Evolutionary conservation across 257 asterid species (phyloP).

Genomic region (Gynochthodes officinalis): DNA sequence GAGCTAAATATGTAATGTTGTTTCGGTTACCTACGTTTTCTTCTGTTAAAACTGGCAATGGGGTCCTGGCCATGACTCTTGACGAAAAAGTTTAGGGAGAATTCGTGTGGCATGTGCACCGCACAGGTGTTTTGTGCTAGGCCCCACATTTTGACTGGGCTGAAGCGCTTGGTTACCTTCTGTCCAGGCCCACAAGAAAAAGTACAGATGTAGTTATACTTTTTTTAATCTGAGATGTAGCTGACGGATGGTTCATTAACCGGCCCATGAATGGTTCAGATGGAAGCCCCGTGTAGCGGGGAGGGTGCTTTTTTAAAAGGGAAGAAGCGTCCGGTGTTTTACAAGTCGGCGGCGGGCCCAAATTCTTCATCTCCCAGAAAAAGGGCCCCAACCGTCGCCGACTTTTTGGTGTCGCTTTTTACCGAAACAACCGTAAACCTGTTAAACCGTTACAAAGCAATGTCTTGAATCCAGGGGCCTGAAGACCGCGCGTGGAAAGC

Average conservation of each 20-base stretch:
- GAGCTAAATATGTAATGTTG: too few relatives aligned
- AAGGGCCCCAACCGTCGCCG: constrained; percentile 10
- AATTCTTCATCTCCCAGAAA: neutral
- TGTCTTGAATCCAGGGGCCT: neutral
- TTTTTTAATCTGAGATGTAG: neutral
- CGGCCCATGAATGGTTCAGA: constrained; percentile 3
- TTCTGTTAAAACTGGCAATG: constrained; percentile 1
- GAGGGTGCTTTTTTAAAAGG: neutral
- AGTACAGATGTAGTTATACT: neutral
- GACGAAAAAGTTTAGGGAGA: neutral
- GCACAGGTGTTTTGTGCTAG: constrained; percentile 36
- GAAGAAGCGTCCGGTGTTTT: neutral
- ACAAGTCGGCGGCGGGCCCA: constrained; percentile 18
- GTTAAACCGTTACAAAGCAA: constrained; percentile 23
- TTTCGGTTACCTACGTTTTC: too few relatives aligned
- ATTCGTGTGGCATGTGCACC: constrained; percentile 27
- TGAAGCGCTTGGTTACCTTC: constrained; percentile 14
- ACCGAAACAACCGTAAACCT: constrained; percentile 19
- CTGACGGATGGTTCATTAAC: neutral
- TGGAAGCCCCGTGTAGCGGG: too few relatives aligned
- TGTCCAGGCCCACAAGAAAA: constrained; percentile 23
- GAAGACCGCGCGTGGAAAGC: constrained; percentile 9
- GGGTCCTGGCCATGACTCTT: too few relatives aligned
- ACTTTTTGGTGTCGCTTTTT: constrained; percentile 21
- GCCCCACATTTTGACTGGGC: constrained; percentile 34